Evolutionary conservation across 164 flowering plant species (phyloP), one percentile per base, ranked within the genome.

Genomic region (Vitis rupestris): DNA sequence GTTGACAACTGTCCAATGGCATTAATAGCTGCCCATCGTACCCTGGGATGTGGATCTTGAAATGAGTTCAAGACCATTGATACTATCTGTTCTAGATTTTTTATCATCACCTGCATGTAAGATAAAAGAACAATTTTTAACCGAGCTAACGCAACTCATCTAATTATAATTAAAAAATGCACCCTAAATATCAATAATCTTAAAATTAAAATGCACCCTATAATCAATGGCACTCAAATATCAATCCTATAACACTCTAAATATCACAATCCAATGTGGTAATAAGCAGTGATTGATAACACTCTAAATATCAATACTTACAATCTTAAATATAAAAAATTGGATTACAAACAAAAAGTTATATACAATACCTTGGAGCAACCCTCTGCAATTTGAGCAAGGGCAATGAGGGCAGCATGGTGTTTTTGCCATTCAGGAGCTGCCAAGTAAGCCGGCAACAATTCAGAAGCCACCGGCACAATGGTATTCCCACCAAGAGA

Each of bases 371-470:
- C 99, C 98, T 96, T 96, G 2, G 97, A 79, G 82, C 98, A 96
- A 19, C 99, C 99, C 81, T 96, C 99, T 0, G 99, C 99, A 70
- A 96, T 96, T 75, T 96, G 99, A 1, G 99, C 98, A 44, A 96
- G 91, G 2, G 98, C 88, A 70, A 93, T 96, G 13, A 93, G 83
- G 0, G 99, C 97, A 27, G 98, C 99, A 72, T 96, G 98, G 76
- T 86, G 99, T 74, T 91, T 96, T 78, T 93, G 92, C 99, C 99
- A 96, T 77, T 96, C 99, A 0, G 98, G 93, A 59, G 98, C 95
- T 66, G 98, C 90, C 74, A 96, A 77, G 56, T 82, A 93, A 0
- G 82, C 89, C 0, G 93, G 93, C 68, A 96, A 81, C 65, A 84
- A 84, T 79, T 88, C 95, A 0, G 97, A 90, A 0, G 99, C 99